Conservation (phyloP, 176 grass and related monocot genomes). For the Eremochloa ophiuroides region DNA sequence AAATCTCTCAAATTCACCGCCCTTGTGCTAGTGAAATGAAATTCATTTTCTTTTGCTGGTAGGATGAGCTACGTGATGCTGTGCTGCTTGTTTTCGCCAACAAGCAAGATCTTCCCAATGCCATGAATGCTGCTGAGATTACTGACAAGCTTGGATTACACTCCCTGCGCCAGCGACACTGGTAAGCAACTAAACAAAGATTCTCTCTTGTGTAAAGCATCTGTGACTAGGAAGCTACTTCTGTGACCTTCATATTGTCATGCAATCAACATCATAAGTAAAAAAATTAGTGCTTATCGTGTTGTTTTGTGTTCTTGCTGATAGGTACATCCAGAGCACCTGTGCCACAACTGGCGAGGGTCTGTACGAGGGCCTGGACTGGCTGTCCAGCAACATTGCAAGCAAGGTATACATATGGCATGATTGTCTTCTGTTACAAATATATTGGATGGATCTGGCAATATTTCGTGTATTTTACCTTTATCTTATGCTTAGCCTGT, state of each 20-base stretch:
- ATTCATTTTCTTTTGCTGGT: not conserved
- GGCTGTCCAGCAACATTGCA: constrained; percentile 55
- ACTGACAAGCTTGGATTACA: constrained; percentile 40
- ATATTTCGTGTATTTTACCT: not conserved
- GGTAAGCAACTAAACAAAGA: not conserved
- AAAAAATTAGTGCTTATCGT: not conserved
- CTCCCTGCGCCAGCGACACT: constrained; percentile 41
- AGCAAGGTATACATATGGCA: constrained; percentile 32
- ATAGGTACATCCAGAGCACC: constrained; percentile 58
- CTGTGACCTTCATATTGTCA: not conserved
- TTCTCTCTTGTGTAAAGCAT: not conserved
- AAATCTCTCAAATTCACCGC: too few species aligned
- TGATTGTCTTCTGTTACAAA: not conserved
- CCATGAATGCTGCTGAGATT: constrained; percentile 47
- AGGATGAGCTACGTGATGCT: constrained; percentile 47
- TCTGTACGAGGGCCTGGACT: constrained; percentile 51
- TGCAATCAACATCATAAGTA: not conserved
- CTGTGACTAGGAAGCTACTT: not conserved
- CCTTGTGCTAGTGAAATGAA: not conserved
- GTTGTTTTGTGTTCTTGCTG: not conserved
- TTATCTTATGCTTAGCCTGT: not conserved
- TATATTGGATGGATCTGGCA: not conserved
- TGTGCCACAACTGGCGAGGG: constrained; percentile 53
- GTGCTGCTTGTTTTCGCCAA: constrained; percentile 46
- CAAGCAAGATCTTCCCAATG: constrained; percentile 52